Evolutionary conservation across 768 basidiomycete species (phyloP).

Genomic region (Pleurotus pulmonarius): DNA sequence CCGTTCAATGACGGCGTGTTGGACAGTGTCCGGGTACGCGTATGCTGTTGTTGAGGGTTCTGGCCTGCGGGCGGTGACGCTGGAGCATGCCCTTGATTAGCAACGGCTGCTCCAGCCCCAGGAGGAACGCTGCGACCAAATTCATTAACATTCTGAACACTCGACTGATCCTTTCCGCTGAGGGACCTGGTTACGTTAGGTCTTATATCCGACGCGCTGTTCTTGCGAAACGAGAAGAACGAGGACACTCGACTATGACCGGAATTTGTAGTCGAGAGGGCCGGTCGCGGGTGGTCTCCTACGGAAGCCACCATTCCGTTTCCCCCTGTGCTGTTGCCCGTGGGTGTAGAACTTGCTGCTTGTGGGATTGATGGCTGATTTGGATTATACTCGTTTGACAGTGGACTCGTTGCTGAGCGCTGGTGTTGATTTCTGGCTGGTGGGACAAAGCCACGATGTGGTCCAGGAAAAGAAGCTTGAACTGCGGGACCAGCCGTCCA

Average conservation of each 20-base stretch:
- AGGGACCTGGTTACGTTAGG: constrained; percentile 12
- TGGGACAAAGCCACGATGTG: constrained; percentile 22
- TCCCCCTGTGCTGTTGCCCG: not conserved
- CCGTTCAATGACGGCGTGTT: constrained; percentile 9
- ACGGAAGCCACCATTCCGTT: constrained; percentile 12
- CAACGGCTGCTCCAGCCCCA: not conserved
- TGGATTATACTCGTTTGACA: constrained; percentile 17
- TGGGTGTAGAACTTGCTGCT: not conserved
- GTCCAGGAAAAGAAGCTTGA: constrained; percentile 6
- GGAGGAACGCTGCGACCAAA: not conserved
- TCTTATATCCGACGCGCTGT: constrained; percentile 24
- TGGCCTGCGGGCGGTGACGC: not conserved
- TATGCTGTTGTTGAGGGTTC: not conserved
- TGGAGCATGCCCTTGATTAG: not conserved
- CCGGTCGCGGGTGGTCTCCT: constrained; percentile 17
- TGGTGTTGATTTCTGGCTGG: constrained; percentile 26
- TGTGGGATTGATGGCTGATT: constrained; percentile 5
- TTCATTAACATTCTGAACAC: constrained; percentile 1
- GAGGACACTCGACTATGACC: constrained; percentile 56
- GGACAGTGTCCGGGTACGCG: constrained; percentile 4
- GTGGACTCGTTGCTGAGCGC: constrained; percentile 4
- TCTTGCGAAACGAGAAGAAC: constrained; percentile 60
- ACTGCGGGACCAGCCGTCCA: constrained; percentile 5
- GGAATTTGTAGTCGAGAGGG: constrained; percentile 16
- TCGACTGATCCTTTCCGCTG: constrained; percentile 3